phyloP scores from a whole-genome alignment of 345 rosid genomes.

The Corchorus olitorius region DNA sequence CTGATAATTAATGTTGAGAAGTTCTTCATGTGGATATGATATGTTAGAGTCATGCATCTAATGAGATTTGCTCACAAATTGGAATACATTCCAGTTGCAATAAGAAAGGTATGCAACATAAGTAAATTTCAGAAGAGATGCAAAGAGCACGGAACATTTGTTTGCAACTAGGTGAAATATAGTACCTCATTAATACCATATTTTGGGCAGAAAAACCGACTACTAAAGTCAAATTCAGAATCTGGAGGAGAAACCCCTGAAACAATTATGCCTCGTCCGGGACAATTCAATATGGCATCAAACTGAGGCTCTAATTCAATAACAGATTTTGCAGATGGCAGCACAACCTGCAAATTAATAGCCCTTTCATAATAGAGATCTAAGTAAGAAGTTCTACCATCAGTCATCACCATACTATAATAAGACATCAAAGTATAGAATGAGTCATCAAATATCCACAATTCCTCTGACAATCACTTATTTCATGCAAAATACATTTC shows the following conservation, averaged over 20 bases:
- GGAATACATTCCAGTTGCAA: not conserved
- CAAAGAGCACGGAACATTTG: not conserved
- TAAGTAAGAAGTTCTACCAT: not conserved
- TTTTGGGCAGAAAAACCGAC: conserved; percentile 73
- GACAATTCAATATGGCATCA: conserved; percentile 52
- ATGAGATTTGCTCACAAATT: not conserved
- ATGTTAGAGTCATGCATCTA: not conserved
- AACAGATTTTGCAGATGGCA: conserved; percentile 66
- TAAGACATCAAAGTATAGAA: not conserved
- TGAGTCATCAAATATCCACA: not conserved
- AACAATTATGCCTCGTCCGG: conserved; percentile 58
- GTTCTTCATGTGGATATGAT: not conserved
- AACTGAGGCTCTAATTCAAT: conserved; percentile 48
- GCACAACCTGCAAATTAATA: conserved; percentile 48
- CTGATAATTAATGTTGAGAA: not conserved
- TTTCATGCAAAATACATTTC: not conserved
- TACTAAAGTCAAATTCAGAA: conserved; percentile 64
- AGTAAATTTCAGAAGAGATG: not conserved
- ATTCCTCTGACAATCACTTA: not conserved
- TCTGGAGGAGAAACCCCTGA: conserved; percentile 54
- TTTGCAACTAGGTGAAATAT: not conserved
- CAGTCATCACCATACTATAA: not conserved
- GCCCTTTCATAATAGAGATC: not conserved
- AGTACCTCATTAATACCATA: conserved; percentile 69
- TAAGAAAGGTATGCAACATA: not conserved